phyloP scores from a whole-genome alignment of 352 stramenopile species.

The Pythium folliculosum region DNA sequence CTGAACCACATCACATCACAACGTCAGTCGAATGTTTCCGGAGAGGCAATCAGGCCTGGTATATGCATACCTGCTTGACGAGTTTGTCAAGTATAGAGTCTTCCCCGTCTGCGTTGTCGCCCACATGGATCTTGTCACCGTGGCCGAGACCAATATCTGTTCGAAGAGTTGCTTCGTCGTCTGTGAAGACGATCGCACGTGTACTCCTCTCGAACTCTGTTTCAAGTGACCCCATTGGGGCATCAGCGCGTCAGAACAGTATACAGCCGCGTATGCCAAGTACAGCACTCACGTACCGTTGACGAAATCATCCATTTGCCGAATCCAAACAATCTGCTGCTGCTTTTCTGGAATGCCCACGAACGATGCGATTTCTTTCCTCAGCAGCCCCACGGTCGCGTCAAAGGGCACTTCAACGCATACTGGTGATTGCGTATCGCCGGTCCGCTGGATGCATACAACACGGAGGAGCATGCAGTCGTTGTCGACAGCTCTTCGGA shows the following conservation, averaged over 20 bases:
- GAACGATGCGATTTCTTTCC: conserved; percentile 76
- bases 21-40: not conserved
- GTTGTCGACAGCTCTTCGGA: conserved; percentile 81
- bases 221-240: not conserved
- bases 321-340: conserved; percentile 91
- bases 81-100: conserved; percentile 82
- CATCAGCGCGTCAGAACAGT: too few relatives aligned
- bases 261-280: not conserved
- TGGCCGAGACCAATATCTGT: conserved; percentile 84
- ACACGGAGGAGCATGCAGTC: conserved; percentile 88
- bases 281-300: conserved; percentile 47
- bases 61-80: conserved; percentile 62
- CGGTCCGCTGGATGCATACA: conserved; percentile 83
- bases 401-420: conserved; percentile 85
- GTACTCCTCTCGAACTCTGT: conserved; percentile 70
- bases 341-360: conserved; percentile 79
- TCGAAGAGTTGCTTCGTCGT: conserved; percentile 68
- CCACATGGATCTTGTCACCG: conserved; percentile 89
- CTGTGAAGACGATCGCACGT: conserved; percentile 67
- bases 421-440: conserved; percentile 72
- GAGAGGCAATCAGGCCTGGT: not conserved
- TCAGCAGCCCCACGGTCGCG: conserved; percentile 67
- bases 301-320: conserved; percentile 81
- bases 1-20: conserved; percentile 26
- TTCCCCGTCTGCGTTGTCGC: conserved; percentile 75